Evolutionary conservation across 192 early-diverging fungal species (phyloP).

Genomic region (Rhizophagus clarus): DNA sequence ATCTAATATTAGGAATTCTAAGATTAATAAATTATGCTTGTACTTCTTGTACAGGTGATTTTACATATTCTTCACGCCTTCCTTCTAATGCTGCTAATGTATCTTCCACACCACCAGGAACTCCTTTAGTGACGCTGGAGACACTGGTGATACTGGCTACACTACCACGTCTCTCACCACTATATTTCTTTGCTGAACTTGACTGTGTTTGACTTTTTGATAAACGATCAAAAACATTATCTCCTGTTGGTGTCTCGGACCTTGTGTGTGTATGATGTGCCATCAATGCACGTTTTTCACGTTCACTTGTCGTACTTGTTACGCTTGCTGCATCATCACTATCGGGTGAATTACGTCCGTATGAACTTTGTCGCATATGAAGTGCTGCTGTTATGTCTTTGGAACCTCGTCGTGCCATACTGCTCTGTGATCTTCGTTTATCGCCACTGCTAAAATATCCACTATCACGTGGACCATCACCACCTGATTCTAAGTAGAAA

Average conservation of each 20-base stretch:
- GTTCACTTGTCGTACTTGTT: slow-evolving; percentile 1
- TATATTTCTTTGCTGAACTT: slow-evolving; percentile 15
- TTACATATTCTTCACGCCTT: background rate
- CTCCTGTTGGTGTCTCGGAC: slow-evolving; percentile 2
- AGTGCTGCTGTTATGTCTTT: slow-evolving; percentile 10
- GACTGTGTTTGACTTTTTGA: slow-evolving; percentile 7
- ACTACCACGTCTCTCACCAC: background rate
- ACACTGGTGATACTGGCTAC: background rate
- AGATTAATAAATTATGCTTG: background rate
- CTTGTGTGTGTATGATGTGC: slow-evolving; percentile 20
- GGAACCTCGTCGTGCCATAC: slow-evolving; percentile 22
- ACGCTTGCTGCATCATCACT: slow-evolving; percentile 1
- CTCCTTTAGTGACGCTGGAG: too few relatives aligned
- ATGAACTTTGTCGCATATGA: slow-evolving; percentile 13
- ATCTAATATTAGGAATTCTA: background rate
- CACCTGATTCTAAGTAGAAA: background rate
- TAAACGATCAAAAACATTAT: slow-evolving; percentile 25
- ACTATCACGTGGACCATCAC: slow-evolving; percentile 9
- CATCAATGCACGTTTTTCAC: background rate
- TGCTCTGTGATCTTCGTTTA: slow-evolving; percentile 13
- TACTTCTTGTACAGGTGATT: background rate
- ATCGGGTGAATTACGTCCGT: slow-evolving; percentile 7
- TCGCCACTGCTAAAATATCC: slow-evolving; percentile 23
- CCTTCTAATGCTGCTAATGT: slow-evolving; percentile 8
- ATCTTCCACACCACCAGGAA: background rate